A percentile compares a stretch with the other conserved stretches of the same genome.
Evolutionary conservation across 305 asterid genomes (phyloP).

Genomic region (Lippia alba): DNA sequence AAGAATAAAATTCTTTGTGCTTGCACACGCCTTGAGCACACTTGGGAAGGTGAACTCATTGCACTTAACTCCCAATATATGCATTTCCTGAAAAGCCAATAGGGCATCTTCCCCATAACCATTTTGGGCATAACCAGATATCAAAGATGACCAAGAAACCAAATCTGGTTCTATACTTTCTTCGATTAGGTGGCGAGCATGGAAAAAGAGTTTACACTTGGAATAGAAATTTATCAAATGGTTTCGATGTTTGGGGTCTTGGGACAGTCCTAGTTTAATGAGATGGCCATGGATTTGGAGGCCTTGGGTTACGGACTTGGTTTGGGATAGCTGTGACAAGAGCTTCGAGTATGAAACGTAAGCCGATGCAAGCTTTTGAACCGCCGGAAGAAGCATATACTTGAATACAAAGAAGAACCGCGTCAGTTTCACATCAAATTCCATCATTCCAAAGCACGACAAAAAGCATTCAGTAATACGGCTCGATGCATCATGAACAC

Average conservation of each 20-base stretch:
- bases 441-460: not conserved
- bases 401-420: slow-evolving; percentile 6
- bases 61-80: slow-evolving; percentile 60
- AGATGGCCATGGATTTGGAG: slow-evolving; percentile 71
- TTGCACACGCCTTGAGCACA: too few relatives aligned
- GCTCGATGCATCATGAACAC: not conserved
- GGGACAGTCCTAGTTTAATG: slow-evolving; percentile 46
- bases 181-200: slow-evolving; percentile 68
- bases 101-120: slow-evolving; percentile 71
- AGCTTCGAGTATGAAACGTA: slow-evolving; percentile 47
- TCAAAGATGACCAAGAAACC: slow-evolving; percentile 86
- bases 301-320: too few relatives aligned
- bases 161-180: slow-evolving; percentile 76
- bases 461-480: not conserved
- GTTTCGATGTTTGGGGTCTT: slow-evolving; percentile 48
- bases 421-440: not conserved
- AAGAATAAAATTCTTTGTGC: too few relatives aligned
- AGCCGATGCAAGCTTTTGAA: slow-evolving; percentile 38
- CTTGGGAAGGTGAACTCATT: too few relatives aligned
- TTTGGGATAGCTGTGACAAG: slow-evolving; percentile 45
- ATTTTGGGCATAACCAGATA: slow-evolving; percentile 79
- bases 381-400: slow-evolving; percentile 41
- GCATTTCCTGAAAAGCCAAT: slow-evolving; percentile 59
- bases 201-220: slow-evolving; percentile 48
- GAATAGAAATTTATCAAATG: too few relatives aligned